These are phyloP conservation scores for Trichosporon inkin DNA, from an alignment of 1,284 basidiomycete genomes.

Conservation along the genomic window DNA sequence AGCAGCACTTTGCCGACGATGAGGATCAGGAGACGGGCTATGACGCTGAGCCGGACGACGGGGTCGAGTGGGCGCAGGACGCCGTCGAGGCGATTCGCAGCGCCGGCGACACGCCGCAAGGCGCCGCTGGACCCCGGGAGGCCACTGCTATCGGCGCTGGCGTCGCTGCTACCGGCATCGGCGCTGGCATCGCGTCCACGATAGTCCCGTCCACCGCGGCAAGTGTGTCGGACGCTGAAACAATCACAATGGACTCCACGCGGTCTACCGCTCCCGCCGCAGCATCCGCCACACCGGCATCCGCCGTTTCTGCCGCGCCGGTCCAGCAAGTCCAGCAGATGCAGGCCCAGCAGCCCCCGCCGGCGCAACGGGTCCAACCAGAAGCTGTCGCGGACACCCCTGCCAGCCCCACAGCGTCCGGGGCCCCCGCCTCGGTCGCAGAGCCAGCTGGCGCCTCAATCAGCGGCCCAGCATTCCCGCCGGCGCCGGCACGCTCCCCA, in stretches of 20 bases:
- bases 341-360: not conserved
- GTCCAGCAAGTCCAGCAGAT: not conserved
- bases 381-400: not conserved
- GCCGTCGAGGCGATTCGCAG: conserved; percentile 47
- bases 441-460: not conserved
- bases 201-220: not conserved
- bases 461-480: not conserved
- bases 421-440: conserved; percentile 5
- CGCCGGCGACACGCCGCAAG: conserved; percentile 29
- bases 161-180: not conserved
- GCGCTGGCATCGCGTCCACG: not conserved
- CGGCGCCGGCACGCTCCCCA: conserved; percentile 13
- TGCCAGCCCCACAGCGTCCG: conserved; percentile 9
- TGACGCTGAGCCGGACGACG: conserved; percentile 53
- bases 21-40: conserved; percentile 20
- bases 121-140: conserved; percentile 11
- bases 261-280: not conserved
- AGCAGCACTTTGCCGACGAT: conserved; percentile 59
- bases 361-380: not conserved
- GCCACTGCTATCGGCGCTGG: conserved; percentile 2
- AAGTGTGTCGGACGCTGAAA: not conserved
- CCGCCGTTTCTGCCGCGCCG: not conserved
- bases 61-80: conserved; percentile 53
- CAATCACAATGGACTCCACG: not conserved
- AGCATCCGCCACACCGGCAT: not conserved